Conservation (phyloP, 345 rosid species). For the Luvunga scandens region DNA sequence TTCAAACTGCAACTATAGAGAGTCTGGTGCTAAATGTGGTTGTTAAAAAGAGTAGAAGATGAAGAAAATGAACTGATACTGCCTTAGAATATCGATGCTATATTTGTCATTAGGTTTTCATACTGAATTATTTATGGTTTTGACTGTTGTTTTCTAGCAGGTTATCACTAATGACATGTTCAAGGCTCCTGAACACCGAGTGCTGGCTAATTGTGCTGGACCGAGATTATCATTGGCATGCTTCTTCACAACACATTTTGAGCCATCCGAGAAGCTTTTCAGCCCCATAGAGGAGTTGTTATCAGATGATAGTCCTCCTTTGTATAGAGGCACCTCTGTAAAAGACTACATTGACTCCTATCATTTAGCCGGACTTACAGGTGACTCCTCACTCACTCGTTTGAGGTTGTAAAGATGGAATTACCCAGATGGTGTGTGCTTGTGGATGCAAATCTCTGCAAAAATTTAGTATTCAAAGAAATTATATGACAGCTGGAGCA, state of each 20-base stretch:
- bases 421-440: neutral
- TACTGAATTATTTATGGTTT: neutral
- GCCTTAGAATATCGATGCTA: neutral
- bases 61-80: neutral
- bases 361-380: neutral
- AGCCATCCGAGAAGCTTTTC: constrained; percentile 4
- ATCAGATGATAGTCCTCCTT: constrained; percentile 18
- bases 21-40: neutral
- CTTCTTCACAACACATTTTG: constrained; percentile 15
- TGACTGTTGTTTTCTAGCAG: neutral
- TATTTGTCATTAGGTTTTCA: neutral
- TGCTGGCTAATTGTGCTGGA: constrained; percentile 19
- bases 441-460: neutral
- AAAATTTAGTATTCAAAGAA: neutral
- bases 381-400: constrained; percentile 3
- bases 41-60: neutral
- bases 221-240: constrained; percentile 27
- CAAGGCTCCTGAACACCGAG: constrained; percentile 25
- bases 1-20: neutral
- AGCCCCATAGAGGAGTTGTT: constrained; percentile 22
- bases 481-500: neutral
- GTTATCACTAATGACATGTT: constrained; percentile 21
- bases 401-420: neutral
- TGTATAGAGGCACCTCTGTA: constrained; percentile 16
- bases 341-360: constrained; percentile 1